Percentiles rank a stretch among this genome's conserved stretches.
phyloP scores from a whole-genome alignment of 768 basidiomycete genomes.

The Naganishia friedmannii region DNA sequence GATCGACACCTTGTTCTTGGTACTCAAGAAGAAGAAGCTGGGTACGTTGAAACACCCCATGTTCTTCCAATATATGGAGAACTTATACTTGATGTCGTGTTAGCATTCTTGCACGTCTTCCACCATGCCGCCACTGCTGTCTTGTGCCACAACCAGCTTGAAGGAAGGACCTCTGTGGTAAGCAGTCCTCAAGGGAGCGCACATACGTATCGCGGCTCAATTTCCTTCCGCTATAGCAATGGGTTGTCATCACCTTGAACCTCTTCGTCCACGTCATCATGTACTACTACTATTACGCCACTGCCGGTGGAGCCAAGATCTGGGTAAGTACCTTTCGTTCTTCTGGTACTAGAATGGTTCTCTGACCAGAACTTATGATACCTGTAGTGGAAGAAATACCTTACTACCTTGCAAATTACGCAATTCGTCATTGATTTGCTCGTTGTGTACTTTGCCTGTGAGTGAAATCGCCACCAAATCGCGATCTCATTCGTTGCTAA shows the following conservation, averaged over 20 bases:
- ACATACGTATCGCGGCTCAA: conserved; percentile 13
- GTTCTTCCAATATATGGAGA: background rate
- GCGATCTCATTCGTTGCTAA: conserved; percentile 34
- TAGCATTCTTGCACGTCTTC: conserved; percentile 97
- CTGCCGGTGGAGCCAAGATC: conserved; percentile 91
- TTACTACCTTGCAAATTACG: conserved; percentile 92
- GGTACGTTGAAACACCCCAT: conserved; percentile 59
- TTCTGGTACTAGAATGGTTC: background rate
- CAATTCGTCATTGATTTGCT: conserved; percentile 92
- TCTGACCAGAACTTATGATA: conserved; percentile 29
- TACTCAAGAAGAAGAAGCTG: conserved; percentile 95
- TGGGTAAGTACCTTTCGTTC: conserved; percentile 63
- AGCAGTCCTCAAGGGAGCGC: conserved; percentile 51
- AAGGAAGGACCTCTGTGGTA: conserved; percentile 90
- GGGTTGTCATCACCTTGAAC: conserved; percentile 91
- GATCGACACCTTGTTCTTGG: conserved; percentile 93
- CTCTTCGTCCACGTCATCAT: conserved; percentile 91
- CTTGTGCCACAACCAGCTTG: conserved; percentile 88
- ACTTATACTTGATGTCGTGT: background rate
- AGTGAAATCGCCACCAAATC: conserved; percentile 24
- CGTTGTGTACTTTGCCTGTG: conserved; percentile 87
- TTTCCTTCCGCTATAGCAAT: conserved; percentile 63
- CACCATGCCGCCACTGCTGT: conserved; percentile 98
- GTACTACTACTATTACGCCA: conserved; percentile 99
- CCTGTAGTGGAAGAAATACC: conserved; percentile 94